A percentile compares a stretch with the other conserved stretches of the same genome.
These are phyloP conservation scores for Termitomyces sp. DNA, from an alignment of 768 basidiomycete species.

Conservation along the genomic window DNA sequence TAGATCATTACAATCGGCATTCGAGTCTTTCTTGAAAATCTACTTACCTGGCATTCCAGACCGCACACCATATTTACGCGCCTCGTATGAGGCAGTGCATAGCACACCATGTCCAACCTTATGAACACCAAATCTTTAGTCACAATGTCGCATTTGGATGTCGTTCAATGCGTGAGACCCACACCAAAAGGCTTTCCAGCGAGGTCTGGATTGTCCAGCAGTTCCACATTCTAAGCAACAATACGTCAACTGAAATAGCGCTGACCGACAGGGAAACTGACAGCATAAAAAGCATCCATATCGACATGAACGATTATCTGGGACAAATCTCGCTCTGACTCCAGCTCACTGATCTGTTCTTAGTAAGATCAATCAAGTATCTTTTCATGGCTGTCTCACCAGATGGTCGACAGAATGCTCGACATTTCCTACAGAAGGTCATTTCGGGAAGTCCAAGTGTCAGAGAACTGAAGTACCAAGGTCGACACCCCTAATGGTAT, in stretches of 20 bases:
- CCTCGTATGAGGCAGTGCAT: slow-evolving; percentile 89
- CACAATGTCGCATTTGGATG: background rate
- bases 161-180: slow-evolving; percentile 15
- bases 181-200: slow-evolving; percentile 74
- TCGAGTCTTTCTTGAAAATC: background rate
- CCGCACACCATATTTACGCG: slow-evolving; percentile 83
- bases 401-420: slow-evolving; percentile 65
- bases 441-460: background rate
- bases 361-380: background rate
- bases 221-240: slow-evolving; percentile 53
- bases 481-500: slow-evolving; percentile 49
- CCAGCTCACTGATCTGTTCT: slow-evolving; percentile 60
- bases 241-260: background rate
- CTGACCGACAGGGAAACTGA: slow-evolving; percentile 15
- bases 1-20: background rate
- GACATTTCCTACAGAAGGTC: slow-evolving; percentile 38
- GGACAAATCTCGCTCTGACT: slow-evolving; percentile 69
- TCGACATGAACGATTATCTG: slow-evolving; percentile 92
- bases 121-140: slow-evolving; percentile 10
- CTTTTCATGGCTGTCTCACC: slow-evolving; percentile 34
- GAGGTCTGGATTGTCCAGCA: slow-evolving; percentile 58
- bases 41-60: slow-evolving; percentile 89
- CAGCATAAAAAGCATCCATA: slow-evolving; percentile 90
- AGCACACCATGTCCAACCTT: slow-evolving; percentile 81
- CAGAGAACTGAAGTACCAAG: slow-evolving; percentile 34